Conservation (phyloP, 2,329 filamentous ascomycete species). For the Paracoccidioides brasiliensis region DNA sequence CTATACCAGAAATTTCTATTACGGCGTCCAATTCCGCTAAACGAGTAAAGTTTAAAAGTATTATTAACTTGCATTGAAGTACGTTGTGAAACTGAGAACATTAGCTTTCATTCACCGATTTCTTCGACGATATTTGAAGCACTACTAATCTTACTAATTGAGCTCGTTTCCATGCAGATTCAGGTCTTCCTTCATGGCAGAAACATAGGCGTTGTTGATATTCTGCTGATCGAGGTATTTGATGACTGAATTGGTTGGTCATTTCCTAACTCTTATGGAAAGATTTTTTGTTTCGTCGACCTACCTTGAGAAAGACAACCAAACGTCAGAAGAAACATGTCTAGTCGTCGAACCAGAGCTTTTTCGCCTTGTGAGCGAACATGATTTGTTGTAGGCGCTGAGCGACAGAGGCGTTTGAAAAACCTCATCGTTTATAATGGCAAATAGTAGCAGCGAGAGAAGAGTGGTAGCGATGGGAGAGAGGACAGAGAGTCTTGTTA, state of each 20-base stretch:
- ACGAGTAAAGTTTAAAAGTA: too few species aligned
- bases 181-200: constrained; percentile 17
- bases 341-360: background rate
- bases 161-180: constrained; percentile 9
- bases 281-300: background rate
- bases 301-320: background rate
- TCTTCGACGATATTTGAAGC: background rate
- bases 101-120: background rate
- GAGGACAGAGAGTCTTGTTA: too few species aligned
- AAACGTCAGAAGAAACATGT: background rate
- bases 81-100: background rate
- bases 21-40: too few species aligned
- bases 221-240: background rate
- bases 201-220: constrained; percentile 16
- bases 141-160: constrained; percentile 11
- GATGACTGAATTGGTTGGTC: background rate
- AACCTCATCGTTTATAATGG: background rate
- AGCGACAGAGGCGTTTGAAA: background rate
- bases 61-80: background rate
- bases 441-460: too few species aligned
- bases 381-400: background rate
- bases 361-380: background rate
- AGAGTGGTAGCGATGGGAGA: too few species aligned
- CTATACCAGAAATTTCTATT: too few species aligned
- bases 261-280: background rate